Conservation (phyloP, 2,329 filamentous ascomycete species). For the Rugonectria rugulosa region DNA sequence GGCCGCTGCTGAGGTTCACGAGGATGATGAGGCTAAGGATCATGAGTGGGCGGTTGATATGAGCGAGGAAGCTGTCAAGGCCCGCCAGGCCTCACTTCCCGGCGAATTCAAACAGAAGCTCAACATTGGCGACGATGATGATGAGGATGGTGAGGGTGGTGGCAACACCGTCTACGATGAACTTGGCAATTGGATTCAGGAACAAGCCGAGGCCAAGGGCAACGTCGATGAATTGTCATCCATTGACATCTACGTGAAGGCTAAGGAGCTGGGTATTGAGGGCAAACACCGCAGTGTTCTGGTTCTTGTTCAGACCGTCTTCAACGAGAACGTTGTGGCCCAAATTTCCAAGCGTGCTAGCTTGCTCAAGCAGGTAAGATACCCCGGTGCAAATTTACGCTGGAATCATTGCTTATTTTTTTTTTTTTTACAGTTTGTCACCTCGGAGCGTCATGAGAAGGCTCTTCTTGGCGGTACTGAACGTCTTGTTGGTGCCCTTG, state of each 20-base stretch:
- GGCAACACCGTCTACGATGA: constrained; percentile 84
- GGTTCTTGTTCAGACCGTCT: constrained; percentile 92
- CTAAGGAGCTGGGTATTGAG: constrained; percentile 94
- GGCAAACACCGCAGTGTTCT: constrained; percentile 91
- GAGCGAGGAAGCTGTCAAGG: constrained; percentile 93
- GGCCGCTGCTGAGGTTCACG: constrained; percentile 48
- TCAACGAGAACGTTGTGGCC: constrained; percentile 86
- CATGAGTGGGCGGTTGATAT: constrained; percentile 97
- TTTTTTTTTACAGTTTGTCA: constrained; percentile 69
- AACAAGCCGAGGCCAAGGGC: constrained; percentile 74
- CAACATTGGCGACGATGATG: constrained; percentile 80
- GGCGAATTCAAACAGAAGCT: constrained; percentile 93
- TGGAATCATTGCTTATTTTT: not conserved
- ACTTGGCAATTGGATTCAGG: constrained; percentile 90
- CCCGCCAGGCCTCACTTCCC: constrained; percentile 91
- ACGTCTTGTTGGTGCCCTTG: constrained; percentile 77
- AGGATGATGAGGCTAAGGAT: constrained; percentile 74
- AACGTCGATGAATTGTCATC: constrained; percentile 83
- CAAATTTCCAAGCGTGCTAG: constrained; percentile 84
- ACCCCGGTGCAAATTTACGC: not conserved
- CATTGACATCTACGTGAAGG: constrained; percentile 93
- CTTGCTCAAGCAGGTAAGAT: constrained; percentile 85
- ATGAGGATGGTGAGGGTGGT: constrained; percentile 80
- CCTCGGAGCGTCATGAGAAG: constrained; percentile 93
- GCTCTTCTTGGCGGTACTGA: constrained; percentile 94